Percentiles rank a stretch among this genome's conserved stretches.
These are phyloP conservation scores for Fraxinus americana DNA, from an alignment of 257 asterid species.

Conservation along the genomic window DNA sequence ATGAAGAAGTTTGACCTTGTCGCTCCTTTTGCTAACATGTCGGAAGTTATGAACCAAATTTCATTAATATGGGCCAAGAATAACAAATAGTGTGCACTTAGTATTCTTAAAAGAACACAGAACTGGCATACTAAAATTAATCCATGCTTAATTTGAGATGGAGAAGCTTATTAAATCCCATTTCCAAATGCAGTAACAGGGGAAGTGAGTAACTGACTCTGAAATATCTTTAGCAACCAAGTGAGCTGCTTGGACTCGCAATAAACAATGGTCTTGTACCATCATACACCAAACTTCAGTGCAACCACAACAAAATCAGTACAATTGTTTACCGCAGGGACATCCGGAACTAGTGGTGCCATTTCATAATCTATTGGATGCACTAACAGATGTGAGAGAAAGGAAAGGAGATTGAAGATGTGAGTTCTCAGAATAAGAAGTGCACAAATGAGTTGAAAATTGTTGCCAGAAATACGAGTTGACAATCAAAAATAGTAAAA, in stretches of 20 bases:
- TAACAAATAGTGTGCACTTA: neutral
- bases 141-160: neutral
- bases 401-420: conserved; percentile 16
- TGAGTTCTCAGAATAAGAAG: neutral
- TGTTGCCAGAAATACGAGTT: neutral
- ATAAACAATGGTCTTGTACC: neutral
- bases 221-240: neutral
- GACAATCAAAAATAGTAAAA: neutral
- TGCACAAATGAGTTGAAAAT: neutral
- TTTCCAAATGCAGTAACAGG: neutral
- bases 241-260: neutral
- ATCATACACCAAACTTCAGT: neutral
- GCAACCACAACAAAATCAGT: neutral
- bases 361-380: neutral
- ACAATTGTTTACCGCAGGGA: neutral
- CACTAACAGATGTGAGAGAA: conserved; percentile 1
- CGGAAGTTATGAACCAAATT: too few relatives aligned
- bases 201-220: neutral
- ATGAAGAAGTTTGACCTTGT: too few relatives aligned
- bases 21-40: too few relatives aligned
- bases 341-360: neutral
- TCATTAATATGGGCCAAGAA: neutral
- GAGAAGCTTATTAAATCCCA: neutral
- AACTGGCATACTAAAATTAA: neutral
- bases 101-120: neutral